phyloP scores from a whole-genome alignment of 768 basidiomycete genomes.

The Termitomyces sp. region DNA sequence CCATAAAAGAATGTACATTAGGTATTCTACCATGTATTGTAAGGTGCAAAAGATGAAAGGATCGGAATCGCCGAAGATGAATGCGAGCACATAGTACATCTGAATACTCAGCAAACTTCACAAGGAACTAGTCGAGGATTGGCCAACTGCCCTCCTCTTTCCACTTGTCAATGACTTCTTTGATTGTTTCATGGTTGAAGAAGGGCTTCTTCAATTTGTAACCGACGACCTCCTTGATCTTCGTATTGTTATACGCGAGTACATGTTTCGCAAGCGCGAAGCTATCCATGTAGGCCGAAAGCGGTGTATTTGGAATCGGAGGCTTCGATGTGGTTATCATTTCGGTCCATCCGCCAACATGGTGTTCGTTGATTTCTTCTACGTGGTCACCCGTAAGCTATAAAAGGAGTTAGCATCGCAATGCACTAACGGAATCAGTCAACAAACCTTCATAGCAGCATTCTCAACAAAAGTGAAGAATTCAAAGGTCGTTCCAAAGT shows the following conservation, averaged over 20 bases:
- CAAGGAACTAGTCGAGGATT: conserved; percentile 22
- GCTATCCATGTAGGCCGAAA: conserved; percentile 77
- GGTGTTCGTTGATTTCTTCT: conserved; percentile 82
- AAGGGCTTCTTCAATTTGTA: conserved; percentile 61
- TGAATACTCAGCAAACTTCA: not conserved
- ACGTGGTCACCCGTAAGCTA: conserved; percentile 68
- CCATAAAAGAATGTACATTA: not conserved
- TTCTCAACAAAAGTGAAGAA: conserved; percentile 72
- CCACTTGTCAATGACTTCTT: conserved; percentile 76
- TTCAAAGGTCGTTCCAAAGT: conserved; percentile 77
- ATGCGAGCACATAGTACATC: conserved; percentile 5
- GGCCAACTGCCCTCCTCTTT: conserved; percentile 66
- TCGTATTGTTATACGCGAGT: conserved; percentile 63
- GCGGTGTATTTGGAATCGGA: conserved; percentile 63
- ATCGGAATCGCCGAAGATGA: conserved; percentile 6
- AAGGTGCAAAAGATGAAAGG: not conserved
- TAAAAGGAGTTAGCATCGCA: not conserved
- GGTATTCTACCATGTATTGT: conserved; percentile 1
- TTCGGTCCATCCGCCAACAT: conserved; percentile 77
- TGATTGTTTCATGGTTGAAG: conserved; percentile 55
- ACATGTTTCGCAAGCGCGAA: conserved; percentile 65
- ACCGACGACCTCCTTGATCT: conserved; percentile 69
- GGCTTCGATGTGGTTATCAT: conserved; percentile 72
- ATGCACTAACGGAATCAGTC: not conserved
- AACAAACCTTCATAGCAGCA: conserved; percentile 59